Base-by-base conservation (phyloP, 176 grass and related monocot genomes). In the Paspalum notatum region DNA sequence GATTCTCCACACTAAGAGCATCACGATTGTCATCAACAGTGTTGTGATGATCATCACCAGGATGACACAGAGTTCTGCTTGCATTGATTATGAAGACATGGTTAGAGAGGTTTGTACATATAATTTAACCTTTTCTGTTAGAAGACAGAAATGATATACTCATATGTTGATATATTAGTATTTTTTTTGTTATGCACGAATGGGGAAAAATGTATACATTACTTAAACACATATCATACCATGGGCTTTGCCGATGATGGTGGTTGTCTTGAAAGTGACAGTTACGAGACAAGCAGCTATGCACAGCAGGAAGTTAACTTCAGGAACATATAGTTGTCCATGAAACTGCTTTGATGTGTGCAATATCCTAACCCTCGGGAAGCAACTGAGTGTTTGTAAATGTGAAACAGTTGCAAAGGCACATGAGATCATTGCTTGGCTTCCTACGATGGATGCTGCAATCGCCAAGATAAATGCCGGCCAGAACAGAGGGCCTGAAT, bases 371-470 rank as follows among this genome's bases (percentile, higher is more conserved):
- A 92, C 83, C 22, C 86, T 51, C 5, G 90, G 90, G 37, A 92
- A 92, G 79, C 86, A 89, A 18, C 79, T 76, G 1, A 89, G 90
- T 25, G 74, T 62, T 58, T 83, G 90, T 0, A 80, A 51, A 37
- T 89, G 86, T 11, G 63, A 79, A 50, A 89, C 66, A 18, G 85
- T 92, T 26, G 90, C 73, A 15, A 89, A 92, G 2, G 90, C 41
- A 13, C 83, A 81, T 0, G 87, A 89, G 3, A 89, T 89, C 83
- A 92, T 87, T 50, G 83, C 83, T 54, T 92, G 84, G 70, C 90
- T 89, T 16, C 79, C 87, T 9, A 92, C 81, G 8, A 89, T 68
- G 3, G 90, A 77, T 13, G 87, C 80, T 5, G 56, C 66, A 4
- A 92, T 72, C 6, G 87, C 83, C 39, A 92, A 52, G 20, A 84